These are phyloP conservation scores for Sugiyamaella castrensis DNA, from an alignment of 1,139 yeast species.

Conservation along the genomic window DNA sequence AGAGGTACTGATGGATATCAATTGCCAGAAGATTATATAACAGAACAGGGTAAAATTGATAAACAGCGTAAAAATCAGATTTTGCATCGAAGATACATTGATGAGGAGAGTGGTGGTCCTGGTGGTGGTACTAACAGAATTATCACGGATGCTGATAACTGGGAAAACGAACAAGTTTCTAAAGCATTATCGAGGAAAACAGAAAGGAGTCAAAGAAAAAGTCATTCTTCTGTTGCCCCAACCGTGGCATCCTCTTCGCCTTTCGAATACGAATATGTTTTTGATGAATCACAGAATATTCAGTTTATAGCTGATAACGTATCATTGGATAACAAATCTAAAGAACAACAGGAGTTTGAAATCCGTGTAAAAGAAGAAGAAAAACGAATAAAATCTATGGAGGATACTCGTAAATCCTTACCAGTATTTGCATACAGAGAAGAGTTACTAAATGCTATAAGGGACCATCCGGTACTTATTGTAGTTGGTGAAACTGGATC, in stretches of 20 bases:
- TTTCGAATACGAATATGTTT: slow-evolving; percentile 71
- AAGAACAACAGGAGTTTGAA: slow-evolving; percentile 34
- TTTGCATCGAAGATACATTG: slow-evolving; percentile 36
- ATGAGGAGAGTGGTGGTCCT: slow-evolving; percentile 37
- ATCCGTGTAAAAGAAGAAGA: slow-evolving; percentile 44
- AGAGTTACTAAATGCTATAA: slow-evolving; percentile 60
- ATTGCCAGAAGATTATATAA: slow-evolving; percentile 57
- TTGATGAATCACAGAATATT: slow-evolving; percentile 73
- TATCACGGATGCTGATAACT: slow-evolving; percentile 45
- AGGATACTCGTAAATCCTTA: slow-evolving; percentile 55
- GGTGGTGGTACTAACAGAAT: slow-evolving; percentile 24
- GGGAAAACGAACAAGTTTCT: slow-evolving; percentile 65
- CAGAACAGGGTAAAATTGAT: slow-evolving; percentile 52
- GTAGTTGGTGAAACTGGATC: slow-evolving; percentile 98
- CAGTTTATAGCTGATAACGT: slow-evolving; percentile 53
- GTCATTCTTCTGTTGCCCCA: slow-evolving; percentile 22
- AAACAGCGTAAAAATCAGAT: slow-evolving; percentile 49
- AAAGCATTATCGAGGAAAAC: slow-evolving; percentile 40
- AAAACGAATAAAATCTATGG: slow-evolving; percentile 42
- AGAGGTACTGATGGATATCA: slow-evolving; percentile 42
- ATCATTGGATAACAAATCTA: slow-evolving; percentile 25
- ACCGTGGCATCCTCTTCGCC: slow-evolving; percentile 40
- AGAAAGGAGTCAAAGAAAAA: slow-evolving; percentile 8
- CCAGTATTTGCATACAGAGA: slow-evolving; percentile 73
- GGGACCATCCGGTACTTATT: slow-evolving; percentile 67